Evolutionary conservation across 176 grass and related monocot species (phyloP).

Genomic region (Eremochloa ophiuroides): DNA sequence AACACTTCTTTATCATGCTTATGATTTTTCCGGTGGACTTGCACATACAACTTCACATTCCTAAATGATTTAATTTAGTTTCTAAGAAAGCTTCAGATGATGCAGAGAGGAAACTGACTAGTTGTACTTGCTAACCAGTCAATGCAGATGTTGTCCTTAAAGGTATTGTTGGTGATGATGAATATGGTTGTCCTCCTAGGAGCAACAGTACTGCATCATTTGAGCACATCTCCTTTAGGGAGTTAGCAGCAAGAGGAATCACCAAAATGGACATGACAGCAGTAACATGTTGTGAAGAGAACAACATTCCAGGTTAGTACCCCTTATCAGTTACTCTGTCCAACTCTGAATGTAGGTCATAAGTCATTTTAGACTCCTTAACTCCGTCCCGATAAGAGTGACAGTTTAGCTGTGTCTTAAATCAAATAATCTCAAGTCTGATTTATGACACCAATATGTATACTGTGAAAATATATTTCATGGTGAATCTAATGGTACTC

Average conservation of each 20-base stretch:
- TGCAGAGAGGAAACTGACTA: constrained; percentile 42
- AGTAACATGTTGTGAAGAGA: constrained; percentile 93
- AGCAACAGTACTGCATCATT: constrained; percentile 42
- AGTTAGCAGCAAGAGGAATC: constrained; percentile 69
- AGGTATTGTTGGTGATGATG: constrained; percentile 60
- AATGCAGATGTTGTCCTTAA: constrained; percentile 88
- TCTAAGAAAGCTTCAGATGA: not conserved
- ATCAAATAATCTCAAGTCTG: not conserved
- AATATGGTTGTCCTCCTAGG: constrained; percentile 61
- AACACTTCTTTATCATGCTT: not conserved
- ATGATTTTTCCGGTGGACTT: constrained; percentile 5
- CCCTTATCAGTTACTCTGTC: not conserved
- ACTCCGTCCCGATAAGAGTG: not conserved
- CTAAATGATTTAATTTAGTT: not conserved
- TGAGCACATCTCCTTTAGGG: constrained; percentile 91
- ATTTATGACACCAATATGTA: not conserved
- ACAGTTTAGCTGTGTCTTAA: not conserved
- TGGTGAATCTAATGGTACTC: not conserved
- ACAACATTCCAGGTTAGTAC: constrained; percentile 87
- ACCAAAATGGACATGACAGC: constrained; percentile 89
- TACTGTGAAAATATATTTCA: not conserved
- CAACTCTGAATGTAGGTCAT: not conserved
- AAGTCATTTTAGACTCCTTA: not conserved
- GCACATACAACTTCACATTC: not conserved
- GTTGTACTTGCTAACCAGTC: constrained; percentile 57